phyloP scores from a whole-genome alignment of 2,329 filamentous ascomycete species.

The Corinectria fuckeliana region DNA sequence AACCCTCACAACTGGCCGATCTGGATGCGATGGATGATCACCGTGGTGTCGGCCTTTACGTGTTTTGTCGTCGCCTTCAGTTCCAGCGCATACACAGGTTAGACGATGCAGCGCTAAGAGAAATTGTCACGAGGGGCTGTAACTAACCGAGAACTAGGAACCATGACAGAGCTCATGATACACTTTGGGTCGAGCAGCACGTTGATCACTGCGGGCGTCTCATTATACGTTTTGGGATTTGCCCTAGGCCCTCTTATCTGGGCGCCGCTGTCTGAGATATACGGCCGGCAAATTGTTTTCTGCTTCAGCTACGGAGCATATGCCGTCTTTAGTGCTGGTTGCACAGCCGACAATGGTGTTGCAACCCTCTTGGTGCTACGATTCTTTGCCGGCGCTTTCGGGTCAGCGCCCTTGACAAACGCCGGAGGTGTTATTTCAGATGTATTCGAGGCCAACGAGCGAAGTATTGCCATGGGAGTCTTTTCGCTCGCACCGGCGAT shows the following conservation, averaged over 20 bases:
- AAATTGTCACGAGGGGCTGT: neutral
- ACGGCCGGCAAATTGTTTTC: conserved; percentile 66
- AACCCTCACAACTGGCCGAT: conserved; percentile 68
- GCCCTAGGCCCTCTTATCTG: conserved; percentile 68
- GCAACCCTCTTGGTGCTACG: conserved; percentile 68
- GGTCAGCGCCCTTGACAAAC: conserved; percentile 67
- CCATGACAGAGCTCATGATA: conserved; percentile 56
- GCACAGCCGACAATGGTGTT: conserved; percentile 63
- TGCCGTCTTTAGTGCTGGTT: conserved; percentile 66
- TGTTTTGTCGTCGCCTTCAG: conserved; percentile 74
- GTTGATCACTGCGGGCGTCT: conserved; percentile 66
- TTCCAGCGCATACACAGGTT: conserved; percentile 70
- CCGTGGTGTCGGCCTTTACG: conserved; percentile 66
- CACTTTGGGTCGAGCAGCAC: conserved; percentile 60
- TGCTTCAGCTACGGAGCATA: conserved; percentile 63
- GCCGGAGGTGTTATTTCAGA: conserved; percentile 70
- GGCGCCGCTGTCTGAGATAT: conserved; percentile 71
- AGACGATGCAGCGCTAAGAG: conserved; percentile 28
- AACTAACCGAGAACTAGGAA: conserved; percentile 13
- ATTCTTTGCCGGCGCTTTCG: conserved; percentile 70
- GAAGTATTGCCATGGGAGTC: conserved; percentile 64
- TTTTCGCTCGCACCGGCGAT: conserved; percentile 70
- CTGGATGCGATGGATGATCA: conserved; percentile 69
- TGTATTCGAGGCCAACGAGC: conserved; percentile 60
- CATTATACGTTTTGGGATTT: conserved; percentile 69